Conservation (phyloP, 192 early-diverging fungal species). For the Coemansia sp. region DNA sequence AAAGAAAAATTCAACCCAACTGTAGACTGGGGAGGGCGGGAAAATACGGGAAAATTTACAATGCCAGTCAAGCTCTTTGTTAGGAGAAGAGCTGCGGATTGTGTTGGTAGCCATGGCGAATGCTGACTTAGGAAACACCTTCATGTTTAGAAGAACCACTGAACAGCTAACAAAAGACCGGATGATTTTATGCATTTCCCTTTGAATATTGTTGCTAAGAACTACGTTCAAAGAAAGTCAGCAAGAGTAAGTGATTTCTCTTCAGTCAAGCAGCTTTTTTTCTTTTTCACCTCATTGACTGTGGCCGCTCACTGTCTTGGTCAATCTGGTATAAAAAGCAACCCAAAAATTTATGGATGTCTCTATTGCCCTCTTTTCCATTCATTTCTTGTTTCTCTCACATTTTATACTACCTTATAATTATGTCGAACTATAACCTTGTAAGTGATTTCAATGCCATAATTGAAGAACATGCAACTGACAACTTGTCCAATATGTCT, state of each 20-base stretch:
- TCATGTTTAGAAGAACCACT: background rate
- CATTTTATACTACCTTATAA: background rate
- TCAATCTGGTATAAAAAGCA: background rate
- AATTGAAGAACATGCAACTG: background rate
- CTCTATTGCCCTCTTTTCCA: background rate
- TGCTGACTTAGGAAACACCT: background rate
- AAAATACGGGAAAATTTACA: background rate
- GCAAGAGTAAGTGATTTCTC: background rate
- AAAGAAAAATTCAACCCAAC: background rate
- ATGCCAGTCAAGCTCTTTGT: slow-evolving; percentile 3
- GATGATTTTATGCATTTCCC: background rate
- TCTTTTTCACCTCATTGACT: background rate
- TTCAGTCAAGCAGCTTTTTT: background rate
- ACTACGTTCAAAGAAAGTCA: background rate
- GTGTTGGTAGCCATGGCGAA: background rate
- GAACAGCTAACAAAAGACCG: background rate
- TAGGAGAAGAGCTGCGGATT: background rate
- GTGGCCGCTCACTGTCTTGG: background rate
- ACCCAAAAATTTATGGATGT: background rate
- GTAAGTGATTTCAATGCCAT: background rate
- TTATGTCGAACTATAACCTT: background rate
- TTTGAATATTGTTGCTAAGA: background rate
- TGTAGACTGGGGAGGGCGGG: background rate
- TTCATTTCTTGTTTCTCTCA: background rate
- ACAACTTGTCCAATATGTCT: background rate